Evolutionary conservation across 306 rosid genomes (phyloP).

Genomic region (Cicer cuneatum): DNA sequence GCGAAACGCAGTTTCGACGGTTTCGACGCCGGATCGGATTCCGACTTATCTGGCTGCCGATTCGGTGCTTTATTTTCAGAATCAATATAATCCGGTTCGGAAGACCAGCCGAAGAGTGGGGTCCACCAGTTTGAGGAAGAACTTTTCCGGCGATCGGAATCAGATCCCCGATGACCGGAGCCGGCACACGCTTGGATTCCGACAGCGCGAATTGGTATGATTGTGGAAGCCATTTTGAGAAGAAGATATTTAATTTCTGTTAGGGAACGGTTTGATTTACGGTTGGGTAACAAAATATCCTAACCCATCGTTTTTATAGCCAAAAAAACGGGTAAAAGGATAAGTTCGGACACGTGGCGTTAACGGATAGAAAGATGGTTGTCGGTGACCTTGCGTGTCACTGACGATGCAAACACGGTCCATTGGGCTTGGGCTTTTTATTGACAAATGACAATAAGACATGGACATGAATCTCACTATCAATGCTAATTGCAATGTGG

Average conservation of each 20-base stretch:
- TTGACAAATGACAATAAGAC: neutral
- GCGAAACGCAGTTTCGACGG: conserved; percentile 51
- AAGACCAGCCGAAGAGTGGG: conserved; percentile 80
- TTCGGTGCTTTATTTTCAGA: conserved; percentile 38
- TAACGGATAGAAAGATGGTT: conserved; percentile 1
- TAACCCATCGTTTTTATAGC: conserved; percentile 39
- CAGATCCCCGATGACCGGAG: conserved; percentile 48
- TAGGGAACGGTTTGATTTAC: conserved; percentile 20
- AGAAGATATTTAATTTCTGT: neutral
- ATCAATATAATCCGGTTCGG: conserved; percentile 86
- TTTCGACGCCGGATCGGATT: conserved; percentile 41
- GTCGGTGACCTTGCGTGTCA: conserved; percentile 42
- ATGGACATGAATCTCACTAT: conserved; percentile 1
- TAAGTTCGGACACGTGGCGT: conserved; percentile 65
- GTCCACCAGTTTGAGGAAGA: conserved; percentile 78
- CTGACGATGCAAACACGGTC: conserved; percentile 26
- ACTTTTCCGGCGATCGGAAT: conserved; percentile 45
- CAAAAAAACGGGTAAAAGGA: conserved; percentile 50
- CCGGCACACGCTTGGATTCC: conserved; percentile 56
- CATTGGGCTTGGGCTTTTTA: conserved; percentile 37
- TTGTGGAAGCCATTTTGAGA: conserved; percentile 60
- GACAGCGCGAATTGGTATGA: conserved; percentile 45
- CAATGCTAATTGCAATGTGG: conserved; percentile 19
- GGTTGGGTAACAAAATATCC: neutral
- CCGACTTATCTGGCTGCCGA: conserved; percentile 10